Conservation (phyloP, 1,284 basidiomycete species). For the Cutaneotrichosporon mucoides region DNA sequence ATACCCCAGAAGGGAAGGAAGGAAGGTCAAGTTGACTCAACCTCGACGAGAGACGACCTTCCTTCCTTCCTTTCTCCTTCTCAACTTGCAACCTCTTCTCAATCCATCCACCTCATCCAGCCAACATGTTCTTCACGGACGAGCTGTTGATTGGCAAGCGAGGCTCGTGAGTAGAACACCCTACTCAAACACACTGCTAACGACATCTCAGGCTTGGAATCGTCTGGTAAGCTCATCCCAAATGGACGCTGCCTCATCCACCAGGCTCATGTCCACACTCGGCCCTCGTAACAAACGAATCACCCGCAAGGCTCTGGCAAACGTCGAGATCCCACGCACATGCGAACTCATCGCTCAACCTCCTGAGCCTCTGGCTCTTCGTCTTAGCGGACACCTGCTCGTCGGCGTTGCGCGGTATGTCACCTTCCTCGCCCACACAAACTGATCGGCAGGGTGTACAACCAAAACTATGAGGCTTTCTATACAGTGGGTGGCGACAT, state of each 20-base stretch:
- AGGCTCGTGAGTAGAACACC: conserved; percentile 31
- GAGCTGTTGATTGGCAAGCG: conserved; percentile 38
- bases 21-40: neutral
- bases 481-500: conserved; percentile 23
- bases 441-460: conserved; percentile 26
- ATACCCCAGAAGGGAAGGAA: neutral
- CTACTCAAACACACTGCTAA: neutral
- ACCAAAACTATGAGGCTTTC: conserved; percentile 37
- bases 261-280: conserved; percentile 80
- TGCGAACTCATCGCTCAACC: conserved; percentile 75
- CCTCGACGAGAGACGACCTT: neutral
- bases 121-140: conserved; percentile 42
- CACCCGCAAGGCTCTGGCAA: conserved; percentile 69
- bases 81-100: neutral
- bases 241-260: neutral
- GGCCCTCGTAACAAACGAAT: conserved; percentile 78
- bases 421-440: neutral
- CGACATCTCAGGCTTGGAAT: conserved; percentile 32
- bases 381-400: conserved; percentile 78
- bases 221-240: conserved; percentile 31
- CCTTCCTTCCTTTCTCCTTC: too few relatives aligned
- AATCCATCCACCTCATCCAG: neutral
- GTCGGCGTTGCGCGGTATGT: conserved; percentile 76
- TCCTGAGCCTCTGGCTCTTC: conserved; percentile 74
- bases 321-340: conserved; percentile 71